Evolutionary conservation across 768 basidiomycete species (phyloP).

Genomic region (Chalciporus chontae): DNA sequence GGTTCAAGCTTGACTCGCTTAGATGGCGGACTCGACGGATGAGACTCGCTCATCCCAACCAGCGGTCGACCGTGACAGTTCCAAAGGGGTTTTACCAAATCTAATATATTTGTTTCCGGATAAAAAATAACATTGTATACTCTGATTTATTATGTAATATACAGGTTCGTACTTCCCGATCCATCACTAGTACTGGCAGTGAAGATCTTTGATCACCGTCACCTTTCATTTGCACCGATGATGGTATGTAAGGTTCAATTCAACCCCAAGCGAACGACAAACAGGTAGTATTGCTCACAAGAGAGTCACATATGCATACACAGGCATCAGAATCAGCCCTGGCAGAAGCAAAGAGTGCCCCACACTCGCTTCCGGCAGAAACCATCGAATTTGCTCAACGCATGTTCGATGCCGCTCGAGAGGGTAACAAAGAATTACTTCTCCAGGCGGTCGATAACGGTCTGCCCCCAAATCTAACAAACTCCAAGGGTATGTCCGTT

Average conservation of each 20-base stretch:
- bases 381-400: slow-evolving; percentile 54
- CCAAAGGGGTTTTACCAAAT: not conserved
- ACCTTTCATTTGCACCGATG: not conserved
- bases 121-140: no score
- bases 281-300: not conserved
- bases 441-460: slow-evolving; percentile 64
- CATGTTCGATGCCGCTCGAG: slow-evolving; percentile 73
- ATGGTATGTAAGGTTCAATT: not conserved
- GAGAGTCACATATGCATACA: no score
- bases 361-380: slow-evolving; percentile 30
- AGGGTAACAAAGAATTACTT: slow-evolving; percentile 51
- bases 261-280: not conserved
- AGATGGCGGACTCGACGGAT: slow-evolving; percentile 15
- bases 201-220: not conserved
- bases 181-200: no score
- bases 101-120: not conserved
- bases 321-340: not conserved
- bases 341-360: not conserved
- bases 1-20: slow-evolving; percentile 40
- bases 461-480: slow-evolving; percentile 68
- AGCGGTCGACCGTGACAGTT: not conserved
- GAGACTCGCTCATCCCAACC: slow-evolving; percentile 1
- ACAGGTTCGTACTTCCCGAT: not conserved
- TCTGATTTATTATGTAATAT: no score
- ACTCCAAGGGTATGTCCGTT: slow-evolving; percentile 52